Conservation (phyloP, 75 land plant genomes). For the Pinus tabuliformis region DNA sequence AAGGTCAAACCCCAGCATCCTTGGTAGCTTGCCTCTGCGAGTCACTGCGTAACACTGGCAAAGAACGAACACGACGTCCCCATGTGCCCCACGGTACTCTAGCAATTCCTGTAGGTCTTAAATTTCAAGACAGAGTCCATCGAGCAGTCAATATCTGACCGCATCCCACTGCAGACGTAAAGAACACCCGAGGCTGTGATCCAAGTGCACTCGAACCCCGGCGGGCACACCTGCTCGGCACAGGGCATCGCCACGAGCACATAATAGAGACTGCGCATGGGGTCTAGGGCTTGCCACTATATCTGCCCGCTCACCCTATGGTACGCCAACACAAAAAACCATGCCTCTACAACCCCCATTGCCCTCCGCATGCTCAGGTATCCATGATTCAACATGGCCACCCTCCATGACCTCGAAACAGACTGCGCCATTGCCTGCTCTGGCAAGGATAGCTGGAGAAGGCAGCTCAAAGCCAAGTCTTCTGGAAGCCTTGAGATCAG, state of each 20-base stretch:
- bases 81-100: conserved; percentile 56
- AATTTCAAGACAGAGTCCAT: conserved; percentile 58
- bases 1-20: too few species aligned
- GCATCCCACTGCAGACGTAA: conserved; percentile 70
- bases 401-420: too few species aligned
- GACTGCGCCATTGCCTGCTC: conserved; percentile 4
- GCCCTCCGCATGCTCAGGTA: conserved; percentile 39
- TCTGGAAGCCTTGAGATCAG: not conserved
- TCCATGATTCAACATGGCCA: not conserved
- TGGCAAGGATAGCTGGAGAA: not conserved
- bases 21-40: too few species aligned
- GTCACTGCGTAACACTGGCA: conserved; percentile 55
- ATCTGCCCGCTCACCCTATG: conserved; percentile 54
- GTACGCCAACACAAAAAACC: conserved; percentile 63
- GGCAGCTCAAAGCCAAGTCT: not conserved
- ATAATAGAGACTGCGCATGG: conserved; percentile 45
- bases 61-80: conserved; percentile 60
- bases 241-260: conserved; percentile 67
- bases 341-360: conserved; percentile 42
- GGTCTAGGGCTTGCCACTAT: conserved; percentile 72
- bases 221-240: conserved; percentile 49
- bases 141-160: conserved; percentile 61
- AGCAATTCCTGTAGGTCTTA: conserved; percentile 43
- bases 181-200: conserved; percentile 39
- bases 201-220: conserved; percentile 59